phyloP scores from a whole-genome alignment of 1,284 basidiomycete genomes.

The Naganishia liquefaciens region DNA sequence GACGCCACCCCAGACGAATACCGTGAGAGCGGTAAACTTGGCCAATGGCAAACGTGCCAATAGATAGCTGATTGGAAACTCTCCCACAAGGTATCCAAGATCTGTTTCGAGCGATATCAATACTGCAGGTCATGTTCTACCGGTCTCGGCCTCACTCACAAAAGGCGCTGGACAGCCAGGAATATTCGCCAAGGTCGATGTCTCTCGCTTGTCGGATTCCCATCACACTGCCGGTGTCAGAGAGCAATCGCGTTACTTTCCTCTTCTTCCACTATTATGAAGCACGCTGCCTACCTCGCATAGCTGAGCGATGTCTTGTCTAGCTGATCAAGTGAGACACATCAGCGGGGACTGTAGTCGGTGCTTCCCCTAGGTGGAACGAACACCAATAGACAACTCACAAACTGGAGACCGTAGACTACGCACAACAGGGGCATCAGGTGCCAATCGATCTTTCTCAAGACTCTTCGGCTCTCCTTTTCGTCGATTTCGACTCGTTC shows the following conservation, averaged over 20 bases:
- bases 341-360: slow-evolving; percentile 4
- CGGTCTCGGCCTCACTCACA: slow-evolving; percentile 26
- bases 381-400: slow-evolving; percentile 26
- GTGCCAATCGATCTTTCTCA: slow-evolving; percentile 31
- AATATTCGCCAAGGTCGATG: slow-evolving; percentile 36
- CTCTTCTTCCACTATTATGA: background rate
- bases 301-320: slow-evolving; percentile 63
- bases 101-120: background rate
- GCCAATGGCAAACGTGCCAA: slow-evolving; percentile 72
- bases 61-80: slow-evolving; percentile 62
- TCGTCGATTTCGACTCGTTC: slow-evolving; percentile 31
- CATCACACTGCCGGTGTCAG: slow-evolving; percentile 36
- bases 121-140: background rate
- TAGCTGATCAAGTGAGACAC: slow-evolving; percentile 2
- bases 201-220: slow-evolving; percentile 45
- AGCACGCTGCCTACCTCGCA: slow-evolving; percentile 10
- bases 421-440: slow-evolving; percentile 36
- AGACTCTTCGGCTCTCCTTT: slow-evolving; percentile 10
- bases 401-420: slow-evolving; percentile 42
- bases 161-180: slow-evolving; percentile 36
- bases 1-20: slow-evolving; percentile 62
- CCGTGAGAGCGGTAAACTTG: slow-evolving; percentile 74
- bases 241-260: background rate
- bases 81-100: slow-evolving; percentile 43
- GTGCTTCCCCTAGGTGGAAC: too few species aligned